Base-by-base conservation (phyloP, 2,329 filamentous ascomycete genomes). In the Fusarium sp. region DNA sequence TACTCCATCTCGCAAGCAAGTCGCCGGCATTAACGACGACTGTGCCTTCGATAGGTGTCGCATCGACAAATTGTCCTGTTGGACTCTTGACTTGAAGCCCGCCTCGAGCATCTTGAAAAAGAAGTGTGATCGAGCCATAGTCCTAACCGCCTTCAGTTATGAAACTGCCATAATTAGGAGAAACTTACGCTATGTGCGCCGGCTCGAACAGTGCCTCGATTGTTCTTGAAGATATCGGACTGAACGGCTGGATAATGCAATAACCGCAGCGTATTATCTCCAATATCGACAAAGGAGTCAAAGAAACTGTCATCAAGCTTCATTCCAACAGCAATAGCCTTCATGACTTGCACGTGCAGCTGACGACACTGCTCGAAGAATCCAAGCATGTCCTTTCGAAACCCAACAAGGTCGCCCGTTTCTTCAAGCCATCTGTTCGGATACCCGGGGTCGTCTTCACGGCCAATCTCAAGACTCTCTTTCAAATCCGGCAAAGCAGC, bases 1-100 rank as follows among this genome's bases (percentile, higher is more conserved):
- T 98, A 70, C 92, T 93, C 95, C 94, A 97, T 56, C 94, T 86
- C 2, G 93, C 91, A 53, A 98, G 84, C 73, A 98, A 79, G 78
- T 98, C 95, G 2, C 94, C 95, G 0, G 94, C 94, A 77, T 98
- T 98, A 71, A 97, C 88, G 14, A 98, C 93, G 42, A 96, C 91
- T 0, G 93, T 94, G 59, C 90, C 91, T 38, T 90, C 85, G 65
- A 97, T 95, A 0, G 95, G 94, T 10, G 89, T 93, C 2, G 93
- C 95, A 76, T 97, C 89, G 41, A 97, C 90, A 76, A 95, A 97
- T 0, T 86, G 89, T 4, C 93, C 93, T 42, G 88, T 91, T 0
- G 94, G 93, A 52, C 90, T 92, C 75, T 89, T 87, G 23, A 88
- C 86, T 78, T 90, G 87, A 55, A 90, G 75, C 0, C 88, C 88